These are phyloP conservation scores for Geotrichum carabidarum DNA, from an alignment of 1,139 yeast genomes.

Conservation along the genomic window DNA sequence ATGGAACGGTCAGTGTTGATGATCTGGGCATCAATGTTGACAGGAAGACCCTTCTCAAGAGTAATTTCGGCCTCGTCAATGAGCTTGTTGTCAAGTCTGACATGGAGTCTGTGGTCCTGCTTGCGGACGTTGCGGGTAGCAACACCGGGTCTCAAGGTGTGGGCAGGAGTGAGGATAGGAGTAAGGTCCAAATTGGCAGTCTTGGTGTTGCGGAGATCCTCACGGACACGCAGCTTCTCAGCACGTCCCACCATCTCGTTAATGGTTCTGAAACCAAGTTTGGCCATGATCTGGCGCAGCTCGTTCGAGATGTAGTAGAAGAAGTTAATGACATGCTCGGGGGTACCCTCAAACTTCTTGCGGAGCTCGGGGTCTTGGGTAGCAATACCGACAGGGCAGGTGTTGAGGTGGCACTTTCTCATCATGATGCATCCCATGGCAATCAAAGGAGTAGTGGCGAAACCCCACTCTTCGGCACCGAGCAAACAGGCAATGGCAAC, in stretches of 20 bases:
- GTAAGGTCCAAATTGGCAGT: slow-evolving; percentile 86
- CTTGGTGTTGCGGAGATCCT: slow-evolving; percentile 80
- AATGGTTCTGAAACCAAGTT: slow-evolving; percentile 88
- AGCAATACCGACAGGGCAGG: slow-evolving; percentile 98
- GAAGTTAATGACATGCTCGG: slow-evolving; percentile 96
- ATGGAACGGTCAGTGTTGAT: slow-evolving; percentile 94
- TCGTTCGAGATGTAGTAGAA: slow-evolving; percentile 93
- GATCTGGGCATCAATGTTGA: slow-evolving; percentile 85
- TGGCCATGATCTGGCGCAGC: slow-evolving; percentile 87
- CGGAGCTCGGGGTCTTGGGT: slow-evolving; percentile 95
- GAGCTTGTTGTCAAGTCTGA: slow-evolving; percentile 88
- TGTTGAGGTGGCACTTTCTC: slow-evolving; percentile 87
- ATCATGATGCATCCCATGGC: slow-evolving; percentile 97
- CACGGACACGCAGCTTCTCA: slow-evolving; percentile 80
- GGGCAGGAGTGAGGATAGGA: slow-evolving; percentile 95
- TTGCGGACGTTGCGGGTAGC: slow-evolving; percentile 89
- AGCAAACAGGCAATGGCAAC: slow-evolving; percentile 91
- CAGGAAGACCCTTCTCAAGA: slow-evolving; percentile 89
- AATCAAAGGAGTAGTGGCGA: slow-evolving; percentile 94
- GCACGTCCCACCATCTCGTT: slow-evolving; percentile 98
- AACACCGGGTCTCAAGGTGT: slow-evolving; percentile 94
- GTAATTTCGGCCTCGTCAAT: slow-evolving; percentile 94
- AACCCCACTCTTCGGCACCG: slow-evolving; percentile 98
- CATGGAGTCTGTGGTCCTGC: slow-evolving; percentile 90
- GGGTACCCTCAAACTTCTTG: slow-evolving; percentile 90